A percentile compares a stretch with the other conserved stretches of the same genome.
Evolutionary conservation across 805 yeast species (phyloP).

Genomic region (Candida endomychidarum): DNA sequence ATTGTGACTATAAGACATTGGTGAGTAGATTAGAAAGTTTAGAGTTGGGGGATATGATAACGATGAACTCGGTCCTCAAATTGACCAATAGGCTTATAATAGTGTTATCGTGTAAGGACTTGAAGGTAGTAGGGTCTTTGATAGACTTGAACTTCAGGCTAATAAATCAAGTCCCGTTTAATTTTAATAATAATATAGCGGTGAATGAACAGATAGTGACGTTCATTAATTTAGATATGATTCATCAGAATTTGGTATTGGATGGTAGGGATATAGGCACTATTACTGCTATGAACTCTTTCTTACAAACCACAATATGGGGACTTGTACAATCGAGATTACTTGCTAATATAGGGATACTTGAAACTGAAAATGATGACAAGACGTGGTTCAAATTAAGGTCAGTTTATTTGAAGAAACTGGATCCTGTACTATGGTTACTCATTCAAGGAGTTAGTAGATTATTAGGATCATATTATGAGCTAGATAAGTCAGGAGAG

Average conservation of each 20-base stretch:
- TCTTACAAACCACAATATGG: neutral
- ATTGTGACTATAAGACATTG: slow-evolving; percentile 1
- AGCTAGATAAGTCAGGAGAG: neutral
- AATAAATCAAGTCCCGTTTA: neutral
- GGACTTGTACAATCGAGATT: neutral
- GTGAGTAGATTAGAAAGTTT: neutral
- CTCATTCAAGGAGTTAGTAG: slow-evolving; percentile 32
- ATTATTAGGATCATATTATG: slow-evolving; percentile 31
- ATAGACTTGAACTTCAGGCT: neutral
- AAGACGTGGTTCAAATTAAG: slow-evolving; percentile 26
- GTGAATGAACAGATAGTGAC: slow-evolving; percentile 10
- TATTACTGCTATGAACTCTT: neutral
- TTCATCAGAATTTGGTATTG: slow-evolving; percentile 1
- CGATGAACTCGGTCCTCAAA: slow-evolving; percentile 1
- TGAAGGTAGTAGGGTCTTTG: neutral
- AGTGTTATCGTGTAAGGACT: slow-evolving; percentile 9
- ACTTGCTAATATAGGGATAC: neutral
- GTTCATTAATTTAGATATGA: slow-evolving; percentile 12
- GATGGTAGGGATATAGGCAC: neutral
- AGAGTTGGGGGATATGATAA: neutral
- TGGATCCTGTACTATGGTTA: slow-evolving; percentile 40
- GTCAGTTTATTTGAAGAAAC: slow-evolving; percentile 21
- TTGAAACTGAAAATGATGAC: neutral
- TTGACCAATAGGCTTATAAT: slow-evolving; percentile 10
- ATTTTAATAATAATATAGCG: slow-evolving; percentile 7